These are phyloP conservation scores for Stephania cephalantha DNA, from an alignment of 164 flowering plant genomes.

Conservation along the genomic window DNA sequence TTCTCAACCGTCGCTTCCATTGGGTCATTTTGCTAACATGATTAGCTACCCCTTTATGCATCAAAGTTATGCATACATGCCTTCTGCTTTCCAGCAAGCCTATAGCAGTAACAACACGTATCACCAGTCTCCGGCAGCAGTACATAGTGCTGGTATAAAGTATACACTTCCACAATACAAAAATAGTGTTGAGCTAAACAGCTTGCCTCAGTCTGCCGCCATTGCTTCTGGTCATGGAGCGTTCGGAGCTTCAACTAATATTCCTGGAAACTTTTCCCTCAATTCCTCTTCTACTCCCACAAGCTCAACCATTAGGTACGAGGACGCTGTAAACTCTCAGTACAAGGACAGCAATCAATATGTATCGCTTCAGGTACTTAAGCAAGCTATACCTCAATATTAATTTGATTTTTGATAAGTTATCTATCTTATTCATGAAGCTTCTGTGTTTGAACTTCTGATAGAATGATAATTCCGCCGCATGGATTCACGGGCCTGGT, in stretches of 20 bases:
- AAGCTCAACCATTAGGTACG: conserved; percentile 61
- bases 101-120: conserved; percentile 75
- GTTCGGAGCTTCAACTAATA: conserved; percentile 58
- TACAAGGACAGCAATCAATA: conserved; percentile 69
- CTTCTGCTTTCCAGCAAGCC: conserved; percentile 82
- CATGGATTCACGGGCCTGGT: conserved; percentile 81
- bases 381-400: background rate
- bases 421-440: background rate
- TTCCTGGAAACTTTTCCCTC: conserved; percentile 59
- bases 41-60: conserved; percentile 69
- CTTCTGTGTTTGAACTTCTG: conserved; percentile 1
- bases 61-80: conserved; percentile 79
- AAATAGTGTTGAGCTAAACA: conserved; percentile 61
- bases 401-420: background rate
- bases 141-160: conserved; percentile 30
- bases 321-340: conserved; percentile 72
- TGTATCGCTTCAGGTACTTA: conserved; percentile 67
- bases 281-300: conserved; percentile 60
- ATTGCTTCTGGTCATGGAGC: conserved; percentile 76
- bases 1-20: conserved; percentile 79
- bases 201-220: conserved; percentile 72
- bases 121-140: conserved; percentile 82
- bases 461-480: conserved; percentile 60
- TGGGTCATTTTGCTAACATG: conserved; percentile 83
- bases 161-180: conserved; percentile 74